phyloP scores from a whole-genome alignment of 148 eudicot genomes.

The Rhododendron williamsianum region DNA sequence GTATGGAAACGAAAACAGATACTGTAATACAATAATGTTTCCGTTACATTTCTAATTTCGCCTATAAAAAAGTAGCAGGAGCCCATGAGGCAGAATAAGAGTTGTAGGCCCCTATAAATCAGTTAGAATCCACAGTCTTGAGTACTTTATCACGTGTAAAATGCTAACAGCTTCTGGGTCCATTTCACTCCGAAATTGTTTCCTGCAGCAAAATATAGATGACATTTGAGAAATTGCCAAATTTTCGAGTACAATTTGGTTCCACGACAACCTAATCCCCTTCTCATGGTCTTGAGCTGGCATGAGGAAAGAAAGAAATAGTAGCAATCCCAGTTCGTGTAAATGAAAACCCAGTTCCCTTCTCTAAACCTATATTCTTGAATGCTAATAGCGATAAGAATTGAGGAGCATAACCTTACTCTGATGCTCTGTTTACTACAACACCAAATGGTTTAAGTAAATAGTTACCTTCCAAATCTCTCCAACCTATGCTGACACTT shows the following conservation, averaged over 20 bases:
- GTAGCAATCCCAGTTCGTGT: neutral
- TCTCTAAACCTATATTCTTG: neutral
- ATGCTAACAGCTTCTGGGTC: conserved; percentile 10
- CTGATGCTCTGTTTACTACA: neutral
- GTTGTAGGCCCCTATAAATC: neutral
- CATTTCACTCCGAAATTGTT: neutral
- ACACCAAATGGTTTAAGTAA: neutral
- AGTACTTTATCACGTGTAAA: conserved; percentile 1
- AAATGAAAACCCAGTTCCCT: neutral
- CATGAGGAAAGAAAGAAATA: neutral
- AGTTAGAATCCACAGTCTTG: neutral
- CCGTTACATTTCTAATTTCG: neutral
- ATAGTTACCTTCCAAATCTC: conserved; percentile 29
- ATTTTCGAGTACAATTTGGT: neutral
- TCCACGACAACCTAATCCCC: neutral
- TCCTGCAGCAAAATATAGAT: conserved; percentile 14
- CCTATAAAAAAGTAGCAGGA: neutral
- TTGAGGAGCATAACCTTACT: neutral
- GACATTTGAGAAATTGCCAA: neutral
- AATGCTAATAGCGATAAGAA: too few relatives aligned
- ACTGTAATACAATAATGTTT: neutral
- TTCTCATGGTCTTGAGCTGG: neutral
- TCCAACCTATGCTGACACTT: conserved; percentile 37
- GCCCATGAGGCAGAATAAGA: neutral
- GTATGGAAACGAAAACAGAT: neutral